These are phyloP conservation scores for Cudoniella acicularis DNA, from an alignment of 495 filamentous ascomycete species.

Conservation along the genomic window DNA sequence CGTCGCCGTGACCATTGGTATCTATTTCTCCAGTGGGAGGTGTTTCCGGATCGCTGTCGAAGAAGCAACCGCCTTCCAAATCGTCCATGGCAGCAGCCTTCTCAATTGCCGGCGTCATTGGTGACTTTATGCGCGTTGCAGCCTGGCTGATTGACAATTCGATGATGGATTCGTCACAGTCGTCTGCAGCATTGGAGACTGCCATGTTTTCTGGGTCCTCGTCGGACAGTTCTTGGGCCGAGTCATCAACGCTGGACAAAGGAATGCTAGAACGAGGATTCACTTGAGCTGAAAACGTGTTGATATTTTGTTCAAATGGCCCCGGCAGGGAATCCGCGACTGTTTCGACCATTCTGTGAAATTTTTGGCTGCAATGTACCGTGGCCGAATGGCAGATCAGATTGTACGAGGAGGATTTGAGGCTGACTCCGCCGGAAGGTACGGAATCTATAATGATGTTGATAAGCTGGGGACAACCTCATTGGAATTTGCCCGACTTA, in stretches of 20 bases:
- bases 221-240: slow-evolving; percentile 11
- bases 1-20: slow-evolving; percentile 21
- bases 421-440: slow-evolving; percentile 4
- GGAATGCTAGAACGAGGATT: not conserved
- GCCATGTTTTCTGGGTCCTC: slow-evolving; percentile 14
- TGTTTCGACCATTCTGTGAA: not conserved
- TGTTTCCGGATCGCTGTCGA: slow-evolving; percentile 35
- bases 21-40: slow-evolving; percentile 25
- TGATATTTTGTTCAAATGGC: not conserved
- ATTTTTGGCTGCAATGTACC: no score
- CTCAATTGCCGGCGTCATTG: slow-evolving; percentile 69
- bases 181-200: slow-evolving; percentile 21
- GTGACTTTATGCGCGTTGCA: slow-evolving; percentile 68
- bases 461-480: not conserved
- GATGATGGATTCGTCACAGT: slow-evolving; percentile 62
- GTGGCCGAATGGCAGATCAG: no score
- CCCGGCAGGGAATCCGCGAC: not conserved
- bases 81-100: slow-evolving; percentile 66
- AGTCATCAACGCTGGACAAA: not conserved
- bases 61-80: slow-evolving; percentile 48
- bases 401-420: not conserved
- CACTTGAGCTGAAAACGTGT: not conserved
- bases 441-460: slow-evolving; percentile 5
- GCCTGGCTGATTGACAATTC: slow-evolving; percentile 71
- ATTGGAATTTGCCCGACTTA: not conserved